phyloP scores from a whole-genome alignment of 768 basidiomycete genomes.

The Podaxis sp. region DNA sequence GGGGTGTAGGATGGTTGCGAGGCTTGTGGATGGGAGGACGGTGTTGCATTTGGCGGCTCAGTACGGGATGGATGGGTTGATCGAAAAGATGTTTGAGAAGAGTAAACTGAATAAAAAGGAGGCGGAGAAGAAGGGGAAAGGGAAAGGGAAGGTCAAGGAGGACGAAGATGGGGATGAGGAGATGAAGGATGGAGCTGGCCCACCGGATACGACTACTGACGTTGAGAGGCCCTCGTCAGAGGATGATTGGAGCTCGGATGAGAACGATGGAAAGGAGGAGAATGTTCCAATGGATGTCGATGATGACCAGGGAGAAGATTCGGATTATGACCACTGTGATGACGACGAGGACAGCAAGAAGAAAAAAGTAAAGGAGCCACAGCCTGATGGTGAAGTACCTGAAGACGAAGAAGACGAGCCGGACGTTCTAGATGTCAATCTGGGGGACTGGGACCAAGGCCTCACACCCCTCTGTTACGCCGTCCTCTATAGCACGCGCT shows the following conservation, averaged over 20 bases:
- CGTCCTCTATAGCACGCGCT: slow-evolving; percentile 44
- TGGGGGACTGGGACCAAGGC: slow-evolving; percentile 58
- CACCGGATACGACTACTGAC: slow-evolving; percentile 15
- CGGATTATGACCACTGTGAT: slow-evolving; percentile 23
- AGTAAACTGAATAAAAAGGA: slow-evolving; percentile 40
- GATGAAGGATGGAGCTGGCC: slow-evolving; percentile 20
- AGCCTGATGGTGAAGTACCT: slow-evolving; percentile 35
- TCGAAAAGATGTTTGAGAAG: slow-evolving; percentile 50
- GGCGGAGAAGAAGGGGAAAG: slow-evolving; percentile 23
- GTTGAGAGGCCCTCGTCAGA: slow-evolving; percentile 42
- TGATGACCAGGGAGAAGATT: slow-evolving; percentile 23
- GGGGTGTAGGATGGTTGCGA: slow-evolving; percentile 53
- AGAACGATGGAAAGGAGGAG: slow-evolving; percentile 36
- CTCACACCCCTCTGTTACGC: slow-evolving; percentile 54
- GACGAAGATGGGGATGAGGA: slow-evolving; percentile 24
- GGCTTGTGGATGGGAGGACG: slow-evolving; percentile 56
- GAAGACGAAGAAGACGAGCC: slow-evolving; percentile 50
- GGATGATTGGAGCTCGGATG: slow-evolving; percentile 51
- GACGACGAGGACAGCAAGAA: slow-evolving; percentile 21
- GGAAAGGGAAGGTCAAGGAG: slow-evolving; percentile 21
- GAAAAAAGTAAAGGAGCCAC: slow-evolving; percentile 18
- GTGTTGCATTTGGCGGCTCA: slow-evolving; percentile 59
- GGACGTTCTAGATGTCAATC: slow-evolving; percentile 56
- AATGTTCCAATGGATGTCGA: slow-evolving; percentile 31
- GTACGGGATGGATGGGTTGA: slow-evolving; percentile 37